Percentiles rank a stretch among this genome's conserved stretches.
phyloP scores from a whole-genome alignment of 768 basidiomycete species.

The Phylloporus arenicola region DNA sequence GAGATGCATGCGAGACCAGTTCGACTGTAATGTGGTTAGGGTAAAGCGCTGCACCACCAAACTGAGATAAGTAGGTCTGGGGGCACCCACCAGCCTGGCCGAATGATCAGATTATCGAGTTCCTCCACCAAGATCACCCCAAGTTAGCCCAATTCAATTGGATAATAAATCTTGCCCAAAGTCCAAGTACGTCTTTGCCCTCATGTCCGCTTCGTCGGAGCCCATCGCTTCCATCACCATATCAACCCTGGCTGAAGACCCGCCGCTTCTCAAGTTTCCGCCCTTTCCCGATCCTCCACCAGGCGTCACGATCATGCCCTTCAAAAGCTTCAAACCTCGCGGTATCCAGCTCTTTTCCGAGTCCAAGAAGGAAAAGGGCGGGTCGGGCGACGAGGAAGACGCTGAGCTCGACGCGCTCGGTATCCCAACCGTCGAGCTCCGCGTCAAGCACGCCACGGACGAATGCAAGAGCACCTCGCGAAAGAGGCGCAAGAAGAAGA shows the following conservation, averaged over 20 bases:
- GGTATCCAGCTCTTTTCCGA: constrained; percentile 54
- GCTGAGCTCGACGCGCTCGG: constrained; percentile 62
- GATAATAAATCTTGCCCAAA: not conserved
- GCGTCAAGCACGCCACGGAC: constrained; percentile 49
- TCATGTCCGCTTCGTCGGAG: constrained; percentile 16
- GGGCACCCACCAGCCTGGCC: no score
- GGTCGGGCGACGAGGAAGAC: constrained; percentile 33
- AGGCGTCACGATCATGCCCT: constrained; percentile 48
- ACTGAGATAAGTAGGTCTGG: no score
- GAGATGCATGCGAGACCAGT: no score
- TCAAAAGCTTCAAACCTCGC: constrained; percentile 49
- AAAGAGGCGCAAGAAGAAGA: constrained; percentile 44
- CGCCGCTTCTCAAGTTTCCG: constrained; percentile 34
- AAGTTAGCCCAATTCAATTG: not conserved
- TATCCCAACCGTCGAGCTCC: constrained; percentile 57
- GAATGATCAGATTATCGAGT: no score
- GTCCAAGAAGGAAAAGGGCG: constrained; percentile 29
- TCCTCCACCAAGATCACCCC: not conserved
- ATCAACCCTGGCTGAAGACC: constrained; percentile 9
- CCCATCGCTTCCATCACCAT: constrained; percentile 14
- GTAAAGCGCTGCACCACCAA: no score
- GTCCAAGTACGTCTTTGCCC: constrained; percentile 3
- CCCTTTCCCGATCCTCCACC: constrained; percentile 44
- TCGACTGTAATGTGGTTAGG: no score
- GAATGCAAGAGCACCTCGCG: constrained; percentile 51